Conservation (phyloP, 768 basidiomycete species). For the Russula earlei region DNA sequence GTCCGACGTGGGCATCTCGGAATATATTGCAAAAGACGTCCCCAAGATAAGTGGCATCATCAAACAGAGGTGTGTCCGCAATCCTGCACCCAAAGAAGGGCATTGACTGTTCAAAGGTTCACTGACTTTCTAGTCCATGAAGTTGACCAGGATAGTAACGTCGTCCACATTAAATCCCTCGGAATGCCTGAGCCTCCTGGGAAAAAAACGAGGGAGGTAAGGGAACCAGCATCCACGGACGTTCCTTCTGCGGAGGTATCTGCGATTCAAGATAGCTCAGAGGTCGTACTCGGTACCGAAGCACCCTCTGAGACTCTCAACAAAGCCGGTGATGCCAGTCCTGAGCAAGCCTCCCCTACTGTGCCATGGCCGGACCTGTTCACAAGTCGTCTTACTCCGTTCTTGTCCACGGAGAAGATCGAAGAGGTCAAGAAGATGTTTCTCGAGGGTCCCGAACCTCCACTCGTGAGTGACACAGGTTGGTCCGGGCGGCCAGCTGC, state of each 20-base stretch:
- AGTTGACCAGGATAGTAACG: slow-evolving; percentile 71
- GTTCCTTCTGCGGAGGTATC: slow-evolving; percentile 15
- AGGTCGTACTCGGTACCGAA: neutral
- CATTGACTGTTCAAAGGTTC: slow-evolving; percentile 46
- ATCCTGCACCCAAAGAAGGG: neutral
- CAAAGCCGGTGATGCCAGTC: slow-evolving; percentile 14
- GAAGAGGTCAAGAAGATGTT: slow-evolving; percentile 60
- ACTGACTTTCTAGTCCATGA: slow-evolving; percentile 96
- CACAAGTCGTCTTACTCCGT: slow-evolving; percentile 44
- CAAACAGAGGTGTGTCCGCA: slow-evolving; percentile 72
- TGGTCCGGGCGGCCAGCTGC: slow-evolving; percentile 50
- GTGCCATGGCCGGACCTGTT: slow-evolving; percentile 61
- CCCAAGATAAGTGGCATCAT: slow-evolving; percentile 84
- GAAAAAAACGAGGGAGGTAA: slow-evolving; percentile 30
- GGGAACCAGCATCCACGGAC: slow-evolving; percentile 25
- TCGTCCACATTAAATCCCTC: slow-evolving; percentile 74
- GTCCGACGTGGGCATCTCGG: slow-evolving; percentile 82
- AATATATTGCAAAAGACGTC: slow-evolving; percentile 65
- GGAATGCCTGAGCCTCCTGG: slow-evolving; percentile 52
- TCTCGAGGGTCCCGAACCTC: slow-evolving; percentile 74
- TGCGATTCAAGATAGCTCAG: slow-evolving; percentile 14
- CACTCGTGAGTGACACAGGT: slow-evolving; percentile 61
- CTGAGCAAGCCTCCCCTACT: slow-evolving; percentile 18
- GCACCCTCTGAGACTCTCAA: neutral
- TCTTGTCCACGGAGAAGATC: slow-evolving; percentile 54